Conservation (phyloP, 768 basidiomycete species). For the Macrolepiota albuminosa region DNA sequence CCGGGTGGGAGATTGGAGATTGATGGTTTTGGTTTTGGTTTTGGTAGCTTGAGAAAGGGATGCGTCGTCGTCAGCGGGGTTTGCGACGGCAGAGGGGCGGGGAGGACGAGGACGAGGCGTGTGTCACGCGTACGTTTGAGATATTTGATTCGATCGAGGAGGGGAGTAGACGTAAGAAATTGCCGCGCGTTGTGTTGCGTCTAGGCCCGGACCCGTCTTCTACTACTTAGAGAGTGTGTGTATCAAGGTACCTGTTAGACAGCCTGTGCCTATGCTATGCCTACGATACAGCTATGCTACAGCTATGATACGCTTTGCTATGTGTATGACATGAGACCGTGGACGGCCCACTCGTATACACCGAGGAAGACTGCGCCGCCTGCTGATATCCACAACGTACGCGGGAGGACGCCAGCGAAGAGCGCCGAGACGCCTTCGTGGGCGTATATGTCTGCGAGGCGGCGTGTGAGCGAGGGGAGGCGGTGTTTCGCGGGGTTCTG, state of each 20-base stretch:
- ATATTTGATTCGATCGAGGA: constrained; percentile 42
- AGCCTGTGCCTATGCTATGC: too few relatives aligned
- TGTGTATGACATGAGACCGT: constrained; percentile 34
- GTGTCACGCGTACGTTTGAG: constrained; percentile 54
- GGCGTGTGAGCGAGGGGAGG: constrained; percentile 49
- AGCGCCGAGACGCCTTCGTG: constrained; percentile 71
- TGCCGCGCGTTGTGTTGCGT: constrained; percentile 28
- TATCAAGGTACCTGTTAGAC: too few relatives aligned
- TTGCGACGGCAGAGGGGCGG: too few relatives aligned
- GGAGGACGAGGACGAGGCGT: constrained; percentile 30
- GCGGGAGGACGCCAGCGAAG: constrained; percentile 83
- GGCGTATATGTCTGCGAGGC: constrained; percentile 62
- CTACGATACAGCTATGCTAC: too few relatives aligned
- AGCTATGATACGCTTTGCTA: neutral
- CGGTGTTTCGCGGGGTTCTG: constrained; percentile 49
- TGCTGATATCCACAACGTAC: constrained; percentile 94
- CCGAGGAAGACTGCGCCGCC: constrained; percentile 97
- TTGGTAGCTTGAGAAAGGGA: constrained; percentile 56
- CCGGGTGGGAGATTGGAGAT: too few relatives aligned
- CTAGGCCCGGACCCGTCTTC: constrained; percentile 28
- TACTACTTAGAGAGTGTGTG: neutral
- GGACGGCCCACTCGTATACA: constrained; percentile 83
- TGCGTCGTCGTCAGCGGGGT: constrained; percentile 5
- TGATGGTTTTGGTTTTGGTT: too few relatives aligned
- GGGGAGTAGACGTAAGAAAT: constrained; percentile 27